Conservation (phyloP, 768 basidiomycete genomes). For the Suillus hirtellus region DNA sequence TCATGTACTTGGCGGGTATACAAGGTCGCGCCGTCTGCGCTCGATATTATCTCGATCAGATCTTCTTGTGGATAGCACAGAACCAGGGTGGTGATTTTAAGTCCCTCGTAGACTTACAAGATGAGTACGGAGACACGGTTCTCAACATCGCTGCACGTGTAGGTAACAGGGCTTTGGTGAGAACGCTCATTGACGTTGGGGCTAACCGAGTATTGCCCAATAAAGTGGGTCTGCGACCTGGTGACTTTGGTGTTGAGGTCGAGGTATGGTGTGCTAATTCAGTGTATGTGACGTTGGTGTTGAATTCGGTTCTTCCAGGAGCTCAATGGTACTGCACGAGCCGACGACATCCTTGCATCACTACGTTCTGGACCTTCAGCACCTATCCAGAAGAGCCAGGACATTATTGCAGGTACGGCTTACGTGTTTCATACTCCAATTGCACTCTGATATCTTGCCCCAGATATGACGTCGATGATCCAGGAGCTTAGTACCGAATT, state of each 20-base stretch:
- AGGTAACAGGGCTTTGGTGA: constrained; percentile 84
- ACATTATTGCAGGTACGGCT: constrained; percentile 71
- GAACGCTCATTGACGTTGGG: constrained; percentile 86
- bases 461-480: constrained; percentile 87
- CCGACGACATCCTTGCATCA: constrained; percentile 78
- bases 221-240: constrained; percentile 89
- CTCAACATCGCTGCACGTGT: constrained; percentile 94
- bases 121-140: constrained; percentile 94
- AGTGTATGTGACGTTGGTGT: background rate
- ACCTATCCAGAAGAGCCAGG: constrained; percentile 86
- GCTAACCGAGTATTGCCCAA: constrained; percentile 89
- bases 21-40: constrained; percentile 84
- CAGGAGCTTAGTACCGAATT: constrained; percentile 78
- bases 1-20: constrained; percentile 87
- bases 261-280: constrained; percentile 54
- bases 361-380: constrained; percentile 71
- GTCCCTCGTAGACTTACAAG: constrained; percentile 85
- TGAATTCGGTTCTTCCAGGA: constrained; percentile 45
- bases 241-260: constrained; percentile 92
- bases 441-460: constrained; percentile 14
- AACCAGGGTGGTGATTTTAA: constrained; percentile 75
- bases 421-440: background rate
- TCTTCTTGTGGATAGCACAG: constrained; percentile 84
- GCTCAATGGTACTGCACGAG: constrained; percentile 64
- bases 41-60: constrained; percentile 87